These are phyloP conservation scores for Neostapfia colusana DNA, from an alignment of 176 grass and related monocot genomes.

Conservation along the genomic window DNA sequence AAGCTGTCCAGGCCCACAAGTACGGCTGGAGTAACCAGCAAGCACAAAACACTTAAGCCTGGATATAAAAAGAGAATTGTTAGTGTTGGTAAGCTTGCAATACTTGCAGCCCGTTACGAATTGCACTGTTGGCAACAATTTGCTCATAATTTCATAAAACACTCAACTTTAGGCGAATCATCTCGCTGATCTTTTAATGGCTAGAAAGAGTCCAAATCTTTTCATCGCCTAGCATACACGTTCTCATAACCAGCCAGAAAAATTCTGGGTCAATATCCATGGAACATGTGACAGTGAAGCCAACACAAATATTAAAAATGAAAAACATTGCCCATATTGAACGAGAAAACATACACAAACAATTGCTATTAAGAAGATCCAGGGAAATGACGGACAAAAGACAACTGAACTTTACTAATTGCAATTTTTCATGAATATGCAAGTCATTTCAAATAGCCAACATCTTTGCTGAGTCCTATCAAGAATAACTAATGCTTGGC, in stretches of 20 bases:
- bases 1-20: no score
- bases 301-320: not conserved
- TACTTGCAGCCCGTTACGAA: not conserved
- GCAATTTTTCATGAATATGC: not conserved
- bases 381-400: slow-evolving; percentile 18
- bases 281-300: slow-evolving; percentile 1
- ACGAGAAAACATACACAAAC: not conserved
- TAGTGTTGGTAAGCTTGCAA: not conserved
- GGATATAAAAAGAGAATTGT: no score
- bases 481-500: slow-evolving; percentile 42
- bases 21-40: no score
- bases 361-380: not conserved
- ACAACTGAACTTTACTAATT: not conserved
- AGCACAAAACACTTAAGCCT: no score
- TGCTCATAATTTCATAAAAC: not conserved
- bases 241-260: not conserved
- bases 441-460: slow-evolving; percentile 2
- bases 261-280: not conserved
- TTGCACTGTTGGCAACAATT: not conserved
- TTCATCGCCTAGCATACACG: not conserved
- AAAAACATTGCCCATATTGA: not conserved
- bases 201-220: not conserved
- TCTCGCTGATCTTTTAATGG: not conserved
- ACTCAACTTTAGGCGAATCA: not conserved
- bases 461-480: not conserved